Base-by-base conservation (phyloP, 2,329 filamentous ascomycete genomes). In the Pseudogymnoascus sp. region DNA sequence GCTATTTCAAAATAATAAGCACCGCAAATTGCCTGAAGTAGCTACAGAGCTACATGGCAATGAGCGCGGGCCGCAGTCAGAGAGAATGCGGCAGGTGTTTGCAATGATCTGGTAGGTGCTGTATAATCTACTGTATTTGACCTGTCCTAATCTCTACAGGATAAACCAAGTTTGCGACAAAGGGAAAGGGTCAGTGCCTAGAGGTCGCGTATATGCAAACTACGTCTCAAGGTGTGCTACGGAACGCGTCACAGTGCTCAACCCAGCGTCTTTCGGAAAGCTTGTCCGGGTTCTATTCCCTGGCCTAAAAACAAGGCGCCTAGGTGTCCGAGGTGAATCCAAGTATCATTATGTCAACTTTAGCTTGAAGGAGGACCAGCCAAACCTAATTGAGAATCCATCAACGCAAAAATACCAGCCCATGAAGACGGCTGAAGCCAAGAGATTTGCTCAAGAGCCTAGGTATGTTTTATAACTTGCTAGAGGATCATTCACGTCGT, bases 251-350 rank as follows among this genome's bases (percentile, higher is more conserved):
- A 95, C 94, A 0, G 92, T 96, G 8, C 78, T 99, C 63, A 99
- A 99, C 72, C 94, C 94, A 42, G 94, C 94, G 8, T 97, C 93
- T 28, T 99, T 99, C 75, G 94, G 94, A 62, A 99, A 99, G 75
- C 84, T 99, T 45, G 94, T 99, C 35, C 87, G 94, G 33, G 93
- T 99, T 39, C 89, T 99, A 60, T 99, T 97, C 69, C 93, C 94
- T 0, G 93, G 92, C 42, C 87, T 99, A 22, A 93, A 96, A 76
- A 99, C 94, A 33, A 84, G 94, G 64, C 85, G 94, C 66, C 81
- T 99, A 11, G 94, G 94, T 66, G 92, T 97, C 55, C 86, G 94
- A 61, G 94, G 94, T 66, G 93, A 97, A 77, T 99, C 94, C 12
- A 99, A 99, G 74, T 99, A 99, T 74, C 94, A 99, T 75, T 99